Base-by-base conservation (phyloP, 345 rosid species). In the Excoecaria agallocha region DNA sequence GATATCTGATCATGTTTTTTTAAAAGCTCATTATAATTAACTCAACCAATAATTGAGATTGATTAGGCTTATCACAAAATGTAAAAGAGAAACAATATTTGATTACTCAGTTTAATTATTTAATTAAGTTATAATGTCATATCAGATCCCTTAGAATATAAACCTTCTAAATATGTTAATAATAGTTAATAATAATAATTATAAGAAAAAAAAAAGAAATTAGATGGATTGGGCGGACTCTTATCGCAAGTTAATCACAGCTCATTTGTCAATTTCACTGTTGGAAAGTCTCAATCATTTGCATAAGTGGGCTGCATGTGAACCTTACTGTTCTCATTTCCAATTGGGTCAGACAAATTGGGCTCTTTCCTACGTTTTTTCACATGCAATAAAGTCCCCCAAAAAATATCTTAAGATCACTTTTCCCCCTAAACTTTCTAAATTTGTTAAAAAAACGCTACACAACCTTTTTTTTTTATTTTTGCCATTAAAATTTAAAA, bases 301-400 rank as follows among this genome's bases (percentile, higher is more conserved):
- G 30, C 30, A 2, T 30, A 30, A 30, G 30, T 30, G 30, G 30
- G 30, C 30, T 30, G 30, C 30, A 30, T 30, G 75, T 71, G 71
- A 65, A 46, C 15, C 35, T 64, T 43, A 74, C 46, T 5, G 66
- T 12, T 20, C 13, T 17, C 22, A 11, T 64, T 75, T 68, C 55
- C 66, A 24, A 43, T 62, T 63, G 79, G 82, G 79, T 69, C 54
- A 75, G 79, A 69, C 78, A 82, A 51, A 65, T 65, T 57, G 72
- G 82, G 72, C 63, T 67, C 67, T 66, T 45, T 60, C 66, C 67
- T 49, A 65, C 52, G 20, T 55, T 41, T 66, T 74, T 55, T 46
- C 66, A 65, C 75, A 64, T 63, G 65, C 25, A 5, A n/a, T 56
- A 43, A 12, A 25, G 13, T n/a, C 35, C 61, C n/a, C n/a, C n/a